Evolutionary conservation across 177 flowering plant genomes (phyloP).

Genomic region (Vitis hybrid): DNA sequence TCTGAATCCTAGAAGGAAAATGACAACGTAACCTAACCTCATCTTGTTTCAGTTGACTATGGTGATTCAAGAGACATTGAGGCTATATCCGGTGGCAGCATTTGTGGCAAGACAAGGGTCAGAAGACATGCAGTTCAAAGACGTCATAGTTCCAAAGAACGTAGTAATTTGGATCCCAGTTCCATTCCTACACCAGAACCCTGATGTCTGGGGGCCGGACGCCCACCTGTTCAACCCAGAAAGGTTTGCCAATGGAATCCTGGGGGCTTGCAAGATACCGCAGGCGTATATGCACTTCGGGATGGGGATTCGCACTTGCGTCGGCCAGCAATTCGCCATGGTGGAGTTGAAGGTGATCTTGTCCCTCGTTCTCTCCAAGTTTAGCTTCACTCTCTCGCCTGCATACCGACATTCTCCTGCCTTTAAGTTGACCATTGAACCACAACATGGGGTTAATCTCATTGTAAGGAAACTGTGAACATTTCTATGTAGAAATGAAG

Average conservation of each 20-base stretch:
- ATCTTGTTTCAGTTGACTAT: conserved; percentile 35
- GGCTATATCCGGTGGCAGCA: conserved; percentile 44
- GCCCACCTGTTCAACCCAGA: conserved; percentile 42
- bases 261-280: conserved; percentile 39
- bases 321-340: conserved; percentile 53
- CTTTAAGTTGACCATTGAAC: conserved; percentile 38
- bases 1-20: too few relatives aligned
- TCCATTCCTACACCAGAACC: conserved; percentile 32
- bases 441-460: conserved; percentile 40
- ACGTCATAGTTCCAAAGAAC: conserved; percentile 40
- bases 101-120: conserved; percentile 34
- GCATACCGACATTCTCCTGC: conserved; percentile 40
- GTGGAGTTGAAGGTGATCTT: conserved; percentile 42
- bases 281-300: conserved; percentile 60
- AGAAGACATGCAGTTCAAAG: conserved; percentile 33
- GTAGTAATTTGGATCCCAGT: conserved; percentile 33
- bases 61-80: conserved; percentile 56
- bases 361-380: conserved; percentile 36
- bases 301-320: conserved; percentile 37
- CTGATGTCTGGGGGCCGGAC: conserved; percentile 46
- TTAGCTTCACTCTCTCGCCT: conserved; percentile 46
- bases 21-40: too few relatives aligned
- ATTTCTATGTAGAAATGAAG: too few relatives aligned
- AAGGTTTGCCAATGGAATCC: conserved; percentile 41
- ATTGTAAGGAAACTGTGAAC: conserved; percentile 15